phyloP scores from a whole-genome alignment of 768 basidiomycete species.

The Termitomyces sp. region DNA sequence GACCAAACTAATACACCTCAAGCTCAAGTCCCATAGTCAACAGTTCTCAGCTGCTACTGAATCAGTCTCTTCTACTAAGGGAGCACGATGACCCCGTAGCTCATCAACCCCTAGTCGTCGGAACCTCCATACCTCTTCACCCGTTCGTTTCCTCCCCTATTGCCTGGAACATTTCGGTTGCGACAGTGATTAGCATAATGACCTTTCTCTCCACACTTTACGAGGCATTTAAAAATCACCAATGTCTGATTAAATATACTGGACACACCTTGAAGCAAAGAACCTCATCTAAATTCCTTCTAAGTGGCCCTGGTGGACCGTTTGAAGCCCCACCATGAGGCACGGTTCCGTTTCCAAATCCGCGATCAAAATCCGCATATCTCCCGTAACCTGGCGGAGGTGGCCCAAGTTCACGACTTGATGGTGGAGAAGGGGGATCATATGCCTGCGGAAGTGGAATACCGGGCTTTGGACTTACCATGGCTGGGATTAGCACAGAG shows the following conservation, averaged over 20 bases:
- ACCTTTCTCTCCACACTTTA: constrained; percentile 84
- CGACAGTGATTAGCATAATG: constrained; percentile 95
- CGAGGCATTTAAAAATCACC: constrained; percentile 5
- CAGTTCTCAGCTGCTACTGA: too few species aligned
- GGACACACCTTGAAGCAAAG: constrained; percentile 76
- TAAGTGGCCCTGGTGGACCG: constrained; percentile 29
- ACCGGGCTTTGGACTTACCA: constrained; percentile 60
- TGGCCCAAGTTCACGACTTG: constrained; percentile 77
- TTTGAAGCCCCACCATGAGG: constrained; percentile 20
- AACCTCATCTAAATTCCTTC: constrained; percentile 80
- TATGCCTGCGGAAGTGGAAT: constrained; percentile 22
- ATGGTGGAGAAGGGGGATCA: constrained; percentile 69
- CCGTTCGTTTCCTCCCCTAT: constrained; percentile 76
- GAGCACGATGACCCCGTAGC: neutral
- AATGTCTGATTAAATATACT: neutral
- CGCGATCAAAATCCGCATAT: constrained; percentile 71
- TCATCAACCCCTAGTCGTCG: constrained; percentile 5
- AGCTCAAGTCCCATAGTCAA: neutral
- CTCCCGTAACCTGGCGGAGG: constrained; percentile 91
- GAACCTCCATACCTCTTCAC: constrained; percentile 33
- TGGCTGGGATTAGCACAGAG: constrained; percentile 6
- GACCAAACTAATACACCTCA: neutral
- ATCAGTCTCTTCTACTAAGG: too few species aligned
- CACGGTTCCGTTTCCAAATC: constrained; percentile 29
- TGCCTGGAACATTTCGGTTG: constrained; percentile 87